Base-by-base conservation (phyloP, 2,329 filamentous ascomycete species). In the Diaporthe amygdali region DNA sequence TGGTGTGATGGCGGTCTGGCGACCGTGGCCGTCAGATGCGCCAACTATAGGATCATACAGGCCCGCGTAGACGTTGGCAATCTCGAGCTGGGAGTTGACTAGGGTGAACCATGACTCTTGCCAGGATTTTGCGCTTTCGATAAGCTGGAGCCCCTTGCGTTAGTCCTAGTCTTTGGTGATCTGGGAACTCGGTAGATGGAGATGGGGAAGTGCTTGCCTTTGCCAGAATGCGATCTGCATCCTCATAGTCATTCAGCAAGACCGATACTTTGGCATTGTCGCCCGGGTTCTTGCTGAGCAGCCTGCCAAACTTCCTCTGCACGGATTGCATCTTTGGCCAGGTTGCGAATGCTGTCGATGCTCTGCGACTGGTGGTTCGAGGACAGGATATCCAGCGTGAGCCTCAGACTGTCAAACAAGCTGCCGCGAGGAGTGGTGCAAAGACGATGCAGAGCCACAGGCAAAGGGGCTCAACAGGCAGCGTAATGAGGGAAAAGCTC, bases 31-130 rank as follows among this genome's bases (percentile, higher is more conserved):
- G 66, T 90, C 87, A 27, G 87, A 86, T 27, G 91, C 88, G 39
- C 91, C 92, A 72, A 92, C 86, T 75, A 96, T 93, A 37, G 93
- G 93, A 75, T 92, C 90, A 85, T 95, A 96, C 66, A 97, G 84
- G 73, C 86, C 85, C 76, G 94, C 91, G 79, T 93, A 92, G 76
- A 92, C 89, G 74, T 90, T 87, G 61, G 91, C 84, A 71, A 93
- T 85, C 51, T 89, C 88, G 72, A 92, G 86, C 79, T 96, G 93
- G 71, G 91, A 87, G 70, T 87, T 87, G 70, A 94, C 87, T 74
- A 96, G 91, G 71, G 90, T 88, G 8, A 91, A 87, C 94, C 94
- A 97, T 14, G 92, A 88, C 77, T 96, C 92, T 77, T 92, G 90
- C 91, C 93, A 96, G 78, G 90, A 86, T 80, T 91, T 93, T 46